Percentiles rank a stretch among this genome's conserved stretches.
Evolutionary conservation across 371 early-diverging fungal genomes (phyloP).

Genomic region (Mucor saturninus): DNA sequence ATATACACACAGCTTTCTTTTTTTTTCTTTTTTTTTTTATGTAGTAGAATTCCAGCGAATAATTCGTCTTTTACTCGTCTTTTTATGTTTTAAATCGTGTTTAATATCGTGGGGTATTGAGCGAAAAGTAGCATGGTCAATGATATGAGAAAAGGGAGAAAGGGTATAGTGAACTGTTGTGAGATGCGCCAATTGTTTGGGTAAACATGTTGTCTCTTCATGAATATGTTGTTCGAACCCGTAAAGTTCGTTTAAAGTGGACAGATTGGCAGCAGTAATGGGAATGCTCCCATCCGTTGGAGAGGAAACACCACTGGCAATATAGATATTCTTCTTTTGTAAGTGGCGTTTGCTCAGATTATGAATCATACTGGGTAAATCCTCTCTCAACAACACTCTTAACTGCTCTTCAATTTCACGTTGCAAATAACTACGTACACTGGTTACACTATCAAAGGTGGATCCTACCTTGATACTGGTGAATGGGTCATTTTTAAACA

Average conservation of each 20-base stretch:
- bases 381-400: constrained; percentile 89
- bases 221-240: constrained; percentile 7
- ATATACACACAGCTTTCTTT: background rate
- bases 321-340: background rate
- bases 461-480: constrained; percentile 91
- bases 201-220: constrained; percentile 56
- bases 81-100: constrained; percentile 43
- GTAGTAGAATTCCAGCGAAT: constrained; percentile 35
- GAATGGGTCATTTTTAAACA: constrained; percentile 96
- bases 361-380: constrained; percentile 93
- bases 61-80: constrained; percentile 46
- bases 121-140: constrained; percentile 84
- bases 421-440: constrained; percentile 87
- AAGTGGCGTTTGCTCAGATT: constrained; percentile 64
- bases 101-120: constrained; percentile 63
- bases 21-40: background rate
- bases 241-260: constrained; percentile 23
- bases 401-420: constrained; percentile 91
- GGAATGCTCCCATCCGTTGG: constrained; percentile 1
- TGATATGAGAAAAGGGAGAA: constrained; percentile 80
- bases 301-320: background rate
- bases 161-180: constrained; percentile 86
- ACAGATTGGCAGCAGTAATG: constrained; percentile 30
- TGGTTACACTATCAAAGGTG: constrained; percentile 91
- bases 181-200: constrained; percentile 82